Conservation (phyloP, 2,329 filamentous ascomycete species). For the Raffaelea albimanens region DNA sequence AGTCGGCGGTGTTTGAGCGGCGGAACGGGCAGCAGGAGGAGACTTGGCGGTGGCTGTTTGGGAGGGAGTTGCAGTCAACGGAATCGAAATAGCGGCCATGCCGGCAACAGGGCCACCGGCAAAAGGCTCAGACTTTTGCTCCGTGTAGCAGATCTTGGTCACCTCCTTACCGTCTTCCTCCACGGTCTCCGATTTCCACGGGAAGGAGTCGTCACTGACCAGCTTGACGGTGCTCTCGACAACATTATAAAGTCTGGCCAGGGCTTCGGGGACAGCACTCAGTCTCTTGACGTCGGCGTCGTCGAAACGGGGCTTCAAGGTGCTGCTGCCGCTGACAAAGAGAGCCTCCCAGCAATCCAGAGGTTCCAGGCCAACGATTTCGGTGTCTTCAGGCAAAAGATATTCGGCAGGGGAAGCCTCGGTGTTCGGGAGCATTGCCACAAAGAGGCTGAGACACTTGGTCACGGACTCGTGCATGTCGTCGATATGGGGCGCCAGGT, state of each 20-base stretch:
- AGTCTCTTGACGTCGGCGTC: conserved; percentile 9
- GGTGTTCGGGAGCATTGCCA: conserved; percentile 30
- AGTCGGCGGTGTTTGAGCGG: neutral
- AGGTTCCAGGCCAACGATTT: conserved; percentile 33
- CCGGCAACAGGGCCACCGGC: neutral
- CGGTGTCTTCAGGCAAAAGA: conserved; percentile 41
- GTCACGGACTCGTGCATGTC: conserved; percentile 37
- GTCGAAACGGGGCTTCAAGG: conserved; percentile 11
- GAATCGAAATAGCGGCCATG: too few relatives aligned
- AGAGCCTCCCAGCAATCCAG: conserved; percentile 20
- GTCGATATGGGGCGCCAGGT: conserved; percentile 34
- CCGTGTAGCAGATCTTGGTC: conserved; percentile 8
- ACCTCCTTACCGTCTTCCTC: conserved; percentile 6
- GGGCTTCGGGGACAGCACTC: conserved; percentile 7
- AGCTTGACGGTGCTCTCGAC: conserved; percentile 13
- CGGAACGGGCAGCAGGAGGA: too few relatives aligned
- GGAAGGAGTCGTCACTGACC: conserved; percentile 9
- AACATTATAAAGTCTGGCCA: conserved; percentile 15
- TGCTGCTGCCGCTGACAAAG: neutral
- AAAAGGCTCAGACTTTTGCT: too few relatives aligned
- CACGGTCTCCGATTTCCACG: conserved; percentile 7
- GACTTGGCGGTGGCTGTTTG: too few relatives aligned
- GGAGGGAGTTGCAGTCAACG: too few relatives aligned
- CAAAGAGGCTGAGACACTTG: conserved; percentile 38
- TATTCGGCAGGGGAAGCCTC: conserved; percentile 33